phyloP scores from a whole-genome alignment of 2,329 filamentous ascomycete species.

The Trichophyton benhamiae region DNA sequence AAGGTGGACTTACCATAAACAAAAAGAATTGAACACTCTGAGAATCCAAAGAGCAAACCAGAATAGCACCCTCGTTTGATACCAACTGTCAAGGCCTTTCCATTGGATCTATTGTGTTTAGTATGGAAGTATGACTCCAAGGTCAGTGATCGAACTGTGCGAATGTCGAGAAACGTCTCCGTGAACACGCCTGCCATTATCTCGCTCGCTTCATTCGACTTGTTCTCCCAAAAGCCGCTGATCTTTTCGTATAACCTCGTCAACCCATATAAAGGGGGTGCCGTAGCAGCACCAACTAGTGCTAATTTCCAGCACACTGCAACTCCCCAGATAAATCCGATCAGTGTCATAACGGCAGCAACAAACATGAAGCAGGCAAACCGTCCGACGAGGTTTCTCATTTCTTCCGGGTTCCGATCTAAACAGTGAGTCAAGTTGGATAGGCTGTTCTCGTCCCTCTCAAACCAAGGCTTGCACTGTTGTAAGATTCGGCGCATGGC shows the following conservation, averaged over 20 bases:
- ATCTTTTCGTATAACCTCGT: constrained; percentile 54
- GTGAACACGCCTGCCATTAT: constrained; percentile 51
- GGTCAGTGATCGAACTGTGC: constrained; percentile 61
- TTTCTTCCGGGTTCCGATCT: constrained; percentile 74
- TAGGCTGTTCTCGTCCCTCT: constrained; percentile 52
- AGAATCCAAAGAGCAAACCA: constrained; percentile 64
- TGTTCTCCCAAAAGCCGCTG: constrained; percentile 59
- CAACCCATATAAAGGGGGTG: constrained; percentile 54
- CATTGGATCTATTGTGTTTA: constrained; percentile 47
- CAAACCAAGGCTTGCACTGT: constrained; percentile 71
- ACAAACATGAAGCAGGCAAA: constrained; percentile 61
- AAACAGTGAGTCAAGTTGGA: constrained; percentile 56
- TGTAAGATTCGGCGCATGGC: constrained; percentile 58
- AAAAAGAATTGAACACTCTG: constrained; percentile 59
- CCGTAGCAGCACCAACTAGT: constrained; percentile 57
- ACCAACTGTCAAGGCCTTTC: constrained; percentile 47
- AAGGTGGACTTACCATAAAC: constrained; percentile 39
- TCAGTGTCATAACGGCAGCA: constrained; percentile 52
- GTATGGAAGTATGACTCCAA: constrained; percentile 58
- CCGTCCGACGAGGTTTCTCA: constrained; percentile 66
- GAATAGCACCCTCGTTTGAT: constrained; percentile 53
- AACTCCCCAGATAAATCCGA: constrained; percentile 65
- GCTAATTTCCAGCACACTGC: constrained; percentile 67
- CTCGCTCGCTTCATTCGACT: constrained; percentile 52
- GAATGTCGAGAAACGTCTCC: constrained; percentile 68